phyloP scores from a whole-genome alignment of 75 land plant species.

The Sequoiadendron giganteum region DNA sequence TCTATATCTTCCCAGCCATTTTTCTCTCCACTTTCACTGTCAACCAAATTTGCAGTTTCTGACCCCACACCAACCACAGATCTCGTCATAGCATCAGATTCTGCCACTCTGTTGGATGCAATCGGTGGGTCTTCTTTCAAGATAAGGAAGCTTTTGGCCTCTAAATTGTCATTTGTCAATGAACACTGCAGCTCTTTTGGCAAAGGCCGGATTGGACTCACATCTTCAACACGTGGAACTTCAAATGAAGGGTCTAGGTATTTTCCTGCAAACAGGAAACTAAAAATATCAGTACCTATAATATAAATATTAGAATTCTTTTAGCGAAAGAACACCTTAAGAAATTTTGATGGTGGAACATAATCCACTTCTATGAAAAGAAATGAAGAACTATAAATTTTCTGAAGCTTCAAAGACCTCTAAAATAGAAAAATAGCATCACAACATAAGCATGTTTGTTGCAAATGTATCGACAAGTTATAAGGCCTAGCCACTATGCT shows the following conservation, averaged over 20 bases:
- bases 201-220: slow-evolving; percentile 5
- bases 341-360: not conserved
- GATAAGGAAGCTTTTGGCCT: not conserved
- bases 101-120: not conserved
- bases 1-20: not conserved
- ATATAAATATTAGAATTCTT: not conserved
- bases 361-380: not conserved
- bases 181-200: not conserved
- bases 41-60: not conserved
- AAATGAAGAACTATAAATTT: not conserved
- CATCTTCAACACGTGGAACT: slow-evolving; percentile 13
- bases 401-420: not conserved
- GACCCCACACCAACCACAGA: not conserved
- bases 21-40: not conserved
- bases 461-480: not conserved
- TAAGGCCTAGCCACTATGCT: not conserved
- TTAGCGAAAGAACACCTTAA: not conserved
- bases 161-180: not conserved
- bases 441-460: not conserved
- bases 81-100: not conserved
- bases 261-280: not conserved
- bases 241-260: not conserved
- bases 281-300: not conserved
- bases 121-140: not conserved
- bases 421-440: not conserved